These are phyloP conservation scores for Eucalyptus viminalis DNA, from an alignment of 345 rosid genomes.

Conservation along the genomic window DNA sequence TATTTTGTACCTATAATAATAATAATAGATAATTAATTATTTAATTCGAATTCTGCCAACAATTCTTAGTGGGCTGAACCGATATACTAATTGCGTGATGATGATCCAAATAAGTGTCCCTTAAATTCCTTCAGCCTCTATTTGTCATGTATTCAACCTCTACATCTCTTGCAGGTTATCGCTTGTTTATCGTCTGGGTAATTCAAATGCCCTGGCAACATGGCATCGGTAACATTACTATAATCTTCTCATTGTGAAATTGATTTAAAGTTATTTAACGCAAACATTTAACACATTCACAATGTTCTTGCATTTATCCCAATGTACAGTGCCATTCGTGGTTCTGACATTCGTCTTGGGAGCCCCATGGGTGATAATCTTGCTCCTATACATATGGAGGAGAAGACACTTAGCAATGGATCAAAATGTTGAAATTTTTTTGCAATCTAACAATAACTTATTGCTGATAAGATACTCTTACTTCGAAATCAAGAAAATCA, in stretches of 20 bases:
- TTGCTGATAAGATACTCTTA: background rate
- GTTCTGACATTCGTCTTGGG: background rate
- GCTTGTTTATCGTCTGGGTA: too few species aligned
- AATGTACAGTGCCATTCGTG: background rate
- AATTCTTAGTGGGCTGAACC: background rate
- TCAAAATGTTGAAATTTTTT: background rate
- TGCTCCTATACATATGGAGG: too few species aligned
- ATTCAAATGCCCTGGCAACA: too few species aligned
- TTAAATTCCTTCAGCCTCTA: too few species aligned
- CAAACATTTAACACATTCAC: background rate
- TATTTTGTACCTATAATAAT: too few species aligned
- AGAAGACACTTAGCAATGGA: background rate
- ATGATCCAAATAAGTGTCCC: background rate
- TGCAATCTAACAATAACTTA: background rate
- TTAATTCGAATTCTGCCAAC: background rate
- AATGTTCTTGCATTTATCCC: background rate
- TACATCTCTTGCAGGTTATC: too few species aligned
- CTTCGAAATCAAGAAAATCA: background rate
- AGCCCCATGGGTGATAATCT: too few species aligned
- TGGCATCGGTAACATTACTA: too few species aligned
- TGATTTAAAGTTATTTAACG: background rate
- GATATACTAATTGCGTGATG: background rate
- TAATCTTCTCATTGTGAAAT: too few species aligned
- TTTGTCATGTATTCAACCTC: too few species aligned
- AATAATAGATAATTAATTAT: background rate